Percentiles rank a stretch among this genome's conserved stretches.
These are phyloP conservation scores for Mortierella sp. DNA, from an alignment of 371 early-diverging fungal species.

Conservation along the genomic window DNA sequence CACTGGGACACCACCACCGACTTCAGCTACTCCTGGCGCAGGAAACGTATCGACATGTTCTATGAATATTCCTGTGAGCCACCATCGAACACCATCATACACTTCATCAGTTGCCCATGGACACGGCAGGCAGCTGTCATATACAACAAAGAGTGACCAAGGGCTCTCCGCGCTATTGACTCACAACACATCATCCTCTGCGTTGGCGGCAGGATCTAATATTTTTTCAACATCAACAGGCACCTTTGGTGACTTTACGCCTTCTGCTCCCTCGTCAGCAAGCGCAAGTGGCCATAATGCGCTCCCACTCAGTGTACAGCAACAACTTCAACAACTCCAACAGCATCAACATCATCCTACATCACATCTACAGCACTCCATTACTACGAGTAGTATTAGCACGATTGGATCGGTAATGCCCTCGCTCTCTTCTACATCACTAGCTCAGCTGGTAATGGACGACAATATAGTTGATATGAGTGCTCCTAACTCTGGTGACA, in stretches of 20 bases:
- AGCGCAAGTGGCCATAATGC: neutral
- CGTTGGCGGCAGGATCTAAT: neutral
- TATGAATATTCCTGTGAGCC: constrained; percentile 1
- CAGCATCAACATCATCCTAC: constrained; percentile 43
- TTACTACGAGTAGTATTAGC: constrained; percentile 44
- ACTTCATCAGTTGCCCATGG: constrained; percentile 8
- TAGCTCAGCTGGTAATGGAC: constrained; percentile 15
- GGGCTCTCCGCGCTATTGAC: neutral
- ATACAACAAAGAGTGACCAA: constrained; percentile 34
- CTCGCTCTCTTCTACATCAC: constrained; percentile 17
- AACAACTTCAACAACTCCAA: constrained; percentile 35
- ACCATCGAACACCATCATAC: constrained; percentile 1
- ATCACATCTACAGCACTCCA: constrained; percentile 32
- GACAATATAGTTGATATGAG: neutral
- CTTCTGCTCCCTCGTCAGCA: neutral
- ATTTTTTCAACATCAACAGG: constrained; percentile 14
- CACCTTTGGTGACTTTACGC: constrained; percentile 8
- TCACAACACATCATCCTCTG: neutral
- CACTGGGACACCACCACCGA: constrained; percentile 15
- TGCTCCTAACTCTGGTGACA: neutral
- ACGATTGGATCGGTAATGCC: constrained; percentile 23
- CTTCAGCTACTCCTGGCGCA: neutral
- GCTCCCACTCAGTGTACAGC: constrained; percentile 18
- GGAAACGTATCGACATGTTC: neutral
- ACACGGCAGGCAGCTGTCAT: constrained; percentile 31